Evolutionary conservation across 1,284 basidiomycete genomes (phyloP), one percentile per base, ranked within the genome.

Genomic region (Ganoderma meredithae): DNA sequence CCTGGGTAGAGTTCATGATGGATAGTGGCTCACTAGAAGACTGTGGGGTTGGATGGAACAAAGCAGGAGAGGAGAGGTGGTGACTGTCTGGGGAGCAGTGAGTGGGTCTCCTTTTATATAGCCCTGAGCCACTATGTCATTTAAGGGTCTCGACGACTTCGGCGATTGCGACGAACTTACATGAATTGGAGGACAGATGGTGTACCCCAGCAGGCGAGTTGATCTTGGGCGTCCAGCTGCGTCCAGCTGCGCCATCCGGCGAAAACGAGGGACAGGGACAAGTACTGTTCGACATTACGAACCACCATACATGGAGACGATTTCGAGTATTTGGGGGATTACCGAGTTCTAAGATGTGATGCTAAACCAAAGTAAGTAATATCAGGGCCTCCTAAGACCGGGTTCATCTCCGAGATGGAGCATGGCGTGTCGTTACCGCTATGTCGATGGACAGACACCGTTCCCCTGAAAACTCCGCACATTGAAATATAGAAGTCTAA

Each of bases 1-100:
- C 72, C 67, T 68, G 69, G 43, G 62, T 53, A 36, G 69, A 71
- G 68, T 61, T 74, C 71, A 71, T 74, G 64, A 49, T 43, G 53
- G 40, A 60, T 41, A 39, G 22, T 41, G 31, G 22, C 2, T 19
- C 58, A 47, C 53, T 19, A 27, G 63, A 49, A 44, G 52, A 49
- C 33, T 49, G 10, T 49, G 12, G 12, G 22, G 65, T 36, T n/a
- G 64, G 39, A 70, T 52, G 65, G 63, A 63, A 66, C 64, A 65
- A 68, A 61, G 66, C 60, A 60, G 22, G 63, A 60, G 68, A 49
- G 44, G 39, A 5, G 41, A 33, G 43, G 60, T 13, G 41, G 36
- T 41, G 59, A 44, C 59, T 41, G 39, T 33, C n/a, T 40, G 62
- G 27, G 52, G 40, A 25, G 41, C 43, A 53, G 53, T 53, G 40